These are phyloP conservation scores for Pythium phragmitis DNA, from an alignment of 352 stramenopile species.

Conservation along the genomic window DNA sequence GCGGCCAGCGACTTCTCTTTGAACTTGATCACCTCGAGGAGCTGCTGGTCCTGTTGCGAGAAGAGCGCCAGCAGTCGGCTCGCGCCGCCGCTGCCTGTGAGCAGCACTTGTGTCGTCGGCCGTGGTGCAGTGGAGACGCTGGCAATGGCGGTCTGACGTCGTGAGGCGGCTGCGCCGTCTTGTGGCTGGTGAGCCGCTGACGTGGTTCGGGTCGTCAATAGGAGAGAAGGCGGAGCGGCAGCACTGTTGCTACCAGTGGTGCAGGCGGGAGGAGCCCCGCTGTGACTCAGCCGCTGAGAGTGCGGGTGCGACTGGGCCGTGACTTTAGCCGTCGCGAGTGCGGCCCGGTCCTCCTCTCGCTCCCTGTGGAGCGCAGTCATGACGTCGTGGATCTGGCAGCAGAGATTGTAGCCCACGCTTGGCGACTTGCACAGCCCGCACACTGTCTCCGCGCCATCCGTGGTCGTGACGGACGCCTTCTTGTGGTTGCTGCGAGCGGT, in stretches of 20 bases:
- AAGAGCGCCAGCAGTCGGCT: conserved; percentile 48
- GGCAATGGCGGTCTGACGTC: too few species aligned
- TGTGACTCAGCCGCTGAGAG: not conserved
- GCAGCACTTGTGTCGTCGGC: not conserved
- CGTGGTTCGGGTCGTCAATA: too few species aligned
- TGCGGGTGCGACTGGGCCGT: conserved; percentile 10
- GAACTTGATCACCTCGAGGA: conserved; percentile 63
- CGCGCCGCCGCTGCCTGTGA: conserved; percentile 5
- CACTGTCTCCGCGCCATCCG: not conserved
- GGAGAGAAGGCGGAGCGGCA: too few species aligned
- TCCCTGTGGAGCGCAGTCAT: conserved; percentile 48
- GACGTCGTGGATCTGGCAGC: conserved; percentile 55
- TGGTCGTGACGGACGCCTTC: not conserved
- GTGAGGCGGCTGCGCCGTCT: too few species aligned
- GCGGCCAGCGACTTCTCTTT: conserved; percentile 51
- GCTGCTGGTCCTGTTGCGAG: conserved; percentile 47
- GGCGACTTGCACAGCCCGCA: conserved; percentile 55
- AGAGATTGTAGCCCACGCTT: conserved; percentile 64
- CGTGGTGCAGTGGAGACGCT: too few species aligned
- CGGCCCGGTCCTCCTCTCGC: conserved; percentile 19
- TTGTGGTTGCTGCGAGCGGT: not conserved
- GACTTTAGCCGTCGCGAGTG: conserved; percentile 13
- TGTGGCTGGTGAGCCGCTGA: too few species aligned
- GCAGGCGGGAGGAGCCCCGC: too few species aligned
- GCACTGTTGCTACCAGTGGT: too few species aligned